Evolutionary conservation across 768 basidiomycete genomes (phyloP).

Genomic region (Chiua virens): DNA sequence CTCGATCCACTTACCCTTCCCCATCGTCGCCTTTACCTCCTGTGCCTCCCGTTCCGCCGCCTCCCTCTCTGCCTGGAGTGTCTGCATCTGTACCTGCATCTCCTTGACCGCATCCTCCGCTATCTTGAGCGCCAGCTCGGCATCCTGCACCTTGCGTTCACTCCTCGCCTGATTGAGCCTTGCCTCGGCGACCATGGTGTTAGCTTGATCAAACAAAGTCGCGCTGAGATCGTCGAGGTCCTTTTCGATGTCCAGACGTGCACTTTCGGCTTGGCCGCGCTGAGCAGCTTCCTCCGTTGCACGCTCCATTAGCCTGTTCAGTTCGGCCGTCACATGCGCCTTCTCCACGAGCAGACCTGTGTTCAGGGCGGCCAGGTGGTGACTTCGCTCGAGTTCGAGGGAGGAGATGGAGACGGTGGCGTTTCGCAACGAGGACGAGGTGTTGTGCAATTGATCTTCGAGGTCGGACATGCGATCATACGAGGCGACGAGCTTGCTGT

Average conservation of each 20-base stretch:
- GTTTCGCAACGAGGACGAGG: slow-evolving; percentile 55
- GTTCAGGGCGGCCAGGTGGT: slow-evolving; percentile 87
- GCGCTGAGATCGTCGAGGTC: slow-evolving; percentile 95
- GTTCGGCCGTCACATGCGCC: slow-evolving; percentile 84
- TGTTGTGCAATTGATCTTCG: slow-evolving; percentile 82
- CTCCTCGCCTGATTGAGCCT: slow-evolving; percentile 63
- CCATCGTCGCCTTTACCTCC: slow-evolving; percentile 52
- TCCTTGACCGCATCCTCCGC: slow-evolving; percentile 83
- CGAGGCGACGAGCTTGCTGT: slow-evolving; percentile 87
- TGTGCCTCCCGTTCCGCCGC: slow-evolving; percentile 51
- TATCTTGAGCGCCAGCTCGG: slow-evolving; percentile 74
- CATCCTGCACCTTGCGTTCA: slow-evolving; percentile 72
- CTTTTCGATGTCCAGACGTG: slow-evolving; percentile 81
- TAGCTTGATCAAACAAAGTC: slow-evolving; percentile 86
- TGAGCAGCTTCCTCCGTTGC: slow-evolving; percentile 93
- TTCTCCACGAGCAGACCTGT: slow-evolving; percentile 92
- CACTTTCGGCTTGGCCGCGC: slow-evolving; percentile 87
- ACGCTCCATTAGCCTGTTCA: slow-evolving; percentile 90
- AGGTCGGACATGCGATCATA: slow-evolving; percentile 92
- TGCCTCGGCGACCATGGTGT: slow-evolving; percentile 97
- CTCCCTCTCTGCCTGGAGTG: slow-evolving; percentile 67
- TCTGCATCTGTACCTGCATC: slow-evolving; percentile 86
- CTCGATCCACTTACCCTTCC: slow-evolving; percentile 70
- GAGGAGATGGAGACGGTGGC: slow-evolving; percentile 69
- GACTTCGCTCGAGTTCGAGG: slow-evolving; percentile 80